Percentiles rank a stretch among this genome's conserved stretches.
Evolutionary conservation across 495 filamentous ascomycete genomes (phyloP).

Genomic region (Penicillium paradoxum): DNA sequence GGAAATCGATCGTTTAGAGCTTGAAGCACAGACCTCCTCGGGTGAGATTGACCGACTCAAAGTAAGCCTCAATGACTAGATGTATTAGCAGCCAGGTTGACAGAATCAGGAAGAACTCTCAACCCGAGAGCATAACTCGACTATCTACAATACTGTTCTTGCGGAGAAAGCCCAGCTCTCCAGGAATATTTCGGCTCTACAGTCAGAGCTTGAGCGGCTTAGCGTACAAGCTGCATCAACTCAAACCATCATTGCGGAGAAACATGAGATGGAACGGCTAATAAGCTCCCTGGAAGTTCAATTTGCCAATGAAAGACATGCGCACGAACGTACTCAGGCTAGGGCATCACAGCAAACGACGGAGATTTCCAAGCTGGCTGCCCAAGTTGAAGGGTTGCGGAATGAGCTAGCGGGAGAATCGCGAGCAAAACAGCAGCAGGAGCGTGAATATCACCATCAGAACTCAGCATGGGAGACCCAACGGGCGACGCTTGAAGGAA

Average conservation of each 20-base stretch:
- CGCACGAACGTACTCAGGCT: conserved; percentile 54
- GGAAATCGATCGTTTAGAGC: conserved; percentile 52
- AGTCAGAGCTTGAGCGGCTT: conserved; percentile 75
- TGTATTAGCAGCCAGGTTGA: not conserved
- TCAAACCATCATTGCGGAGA: conserved; percentile 64
- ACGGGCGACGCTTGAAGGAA: conserved; percentile 57
- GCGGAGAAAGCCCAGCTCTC: conserved; percentile 71
- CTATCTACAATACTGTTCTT: conserved; percentile 63
- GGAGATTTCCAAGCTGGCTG: conserved; percentile 44
- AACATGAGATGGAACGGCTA: conserved; percentile 68
- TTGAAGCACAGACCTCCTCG: conserved; percentile 49
- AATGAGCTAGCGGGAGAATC: conserved; percentile 44
- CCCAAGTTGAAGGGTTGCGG: conserved; percentile 38
- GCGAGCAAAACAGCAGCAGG: conserved; percentile 32
- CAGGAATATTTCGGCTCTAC: conserved; percentile 64
- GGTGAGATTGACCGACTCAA: conserved; percentile 64
- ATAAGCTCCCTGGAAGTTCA: conserved; percentile 71
- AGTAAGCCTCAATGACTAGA: conserved; percentile 38
- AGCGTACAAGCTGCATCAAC: conserved; percentile 62
- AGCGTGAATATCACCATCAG: conserved; percentile 27
- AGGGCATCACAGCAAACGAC: conserved; percentile 39
- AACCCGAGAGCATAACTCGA: conserved; percentile 55
- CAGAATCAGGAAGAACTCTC: conserved; percentile 59
- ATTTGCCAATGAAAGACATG: conserved; percentile 70
- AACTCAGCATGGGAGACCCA: conserved; percentile 48